Evolutionary conservation across 2,329 filamentous ascomycete species (phyloP), one percentile per base, ranked within the genome.

Genomic region (Geosmithia morbida): DNA sequence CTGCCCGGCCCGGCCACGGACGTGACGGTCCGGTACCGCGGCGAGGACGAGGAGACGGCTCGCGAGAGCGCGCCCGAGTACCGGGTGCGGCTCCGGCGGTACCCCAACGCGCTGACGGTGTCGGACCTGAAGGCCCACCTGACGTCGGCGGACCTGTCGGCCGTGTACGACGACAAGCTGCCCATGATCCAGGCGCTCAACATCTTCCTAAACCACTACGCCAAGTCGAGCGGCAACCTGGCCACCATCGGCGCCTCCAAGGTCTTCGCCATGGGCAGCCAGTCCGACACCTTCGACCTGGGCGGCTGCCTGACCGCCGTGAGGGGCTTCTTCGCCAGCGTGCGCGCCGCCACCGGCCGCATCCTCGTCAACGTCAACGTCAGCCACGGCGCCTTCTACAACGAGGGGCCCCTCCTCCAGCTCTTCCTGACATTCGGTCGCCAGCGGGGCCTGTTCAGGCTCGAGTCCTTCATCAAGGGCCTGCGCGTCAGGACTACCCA

Each of bases 321-420:
- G 1, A 68, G 74, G 14, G 75, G 75, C 1, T 77, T 72, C 52
- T 77, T 77, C 48, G 71, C 75, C 54, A 77, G 73, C 33, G 66
- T 70, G 2, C 71, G 74, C 7, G 61, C 72, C 1, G 69, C 69
- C 1, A 79, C 75, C 0, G 74, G 72, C 2, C 64, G 72, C 0
- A 53, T 79, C 2, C 64, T 79, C 0, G 59, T 79, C 22, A 79
- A 79, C 50, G 63, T 66, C 45, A 78, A 79, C 48, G 69, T 76
- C 11, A 70, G 70, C 0, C 69, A 77, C 51, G 70, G 68, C 2
- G 65, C 76, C 18, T 79, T 79, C 57, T 70, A 67, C 8, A 55
- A 61, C 3, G 51, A 58, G 2, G 65, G 69, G 2, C 50, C 50
- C 0, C 52, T 75, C 2, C 52, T 53, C 1, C 26, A 50, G 10